phyloP scores from a whole-genome alignment of 495 filamentous ascomycete genomes.

The Friedmanniomyces endolithicus region DNA sequence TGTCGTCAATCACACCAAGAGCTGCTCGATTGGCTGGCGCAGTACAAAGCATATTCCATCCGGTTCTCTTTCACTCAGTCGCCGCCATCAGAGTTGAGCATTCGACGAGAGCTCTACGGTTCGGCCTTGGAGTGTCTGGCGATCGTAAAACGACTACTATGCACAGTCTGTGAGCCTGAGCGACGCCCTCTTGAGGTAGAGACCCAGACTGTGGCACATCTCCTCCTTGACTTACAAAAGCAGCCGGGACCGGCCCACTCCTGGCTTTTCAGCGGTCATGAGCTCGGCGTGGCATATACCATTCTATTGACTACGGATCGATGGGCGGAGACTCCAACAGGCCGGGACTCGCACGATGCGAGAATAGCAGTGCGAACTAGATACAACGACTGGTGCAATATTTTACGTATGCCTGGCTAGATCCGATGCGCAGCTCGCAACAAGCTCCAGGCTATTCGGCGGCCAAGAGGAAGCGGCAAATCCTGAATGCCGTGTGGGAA shows the following conservation, averaged over 20 bases:
- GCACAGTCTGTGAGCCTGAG: slow-evolving; percentile 14
- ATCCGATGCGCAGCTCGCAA: background rate
- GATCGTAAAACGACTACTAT: slow-evolving; percentile 14
- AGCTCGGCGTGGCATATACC: slow-evolving; percentile 17
- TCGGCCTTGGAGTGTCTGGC: slow-evolving; percentile 12
- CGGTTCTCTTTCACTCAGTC: slow-evolving; percentile 4
- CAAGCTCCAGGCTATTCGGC: no score
- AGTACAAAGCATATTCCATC: slow-evolving; percentile 18
- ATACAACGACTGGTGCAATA: slow-evolving; percentile 16
- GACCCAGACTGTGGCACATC: slow-evolving; percentile 16
- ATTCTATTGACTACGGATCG: slow-evolving; percentile 11
- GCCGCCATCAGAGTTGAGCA: slow-evolving; percentile 5
- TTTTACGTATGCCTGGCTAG: slow-evolving; percentile 10
- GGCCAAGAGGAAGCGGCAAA: no score
- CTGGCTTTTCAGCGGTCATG: slow-evolving; percentile 15
- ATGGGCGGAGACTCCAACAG: slow-evolving; percentile 7
- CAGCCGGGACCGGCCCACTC: slow-evolving; percentile 14
- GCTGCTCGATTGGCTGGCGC: slow-evolving; percentile 10
- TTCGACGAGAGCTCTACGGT: slow-evolving; percentile 13
- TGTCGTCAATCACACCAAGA: slow-evolving; percentile 9
- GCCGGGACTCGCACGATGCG: background rate
- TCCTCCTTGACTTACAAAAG: slow-evolving; percentile 16
- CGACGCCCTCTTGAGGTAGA: slow-evolving; percentile 12
- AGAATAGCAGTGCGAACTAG: background rate
- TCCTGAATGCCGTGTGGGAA: no score